These are phyloP conservation scores for Scalesia atractyloides DNA, from an alignment of 129 eudicot species.

Conservation along the genomic window DNA sequence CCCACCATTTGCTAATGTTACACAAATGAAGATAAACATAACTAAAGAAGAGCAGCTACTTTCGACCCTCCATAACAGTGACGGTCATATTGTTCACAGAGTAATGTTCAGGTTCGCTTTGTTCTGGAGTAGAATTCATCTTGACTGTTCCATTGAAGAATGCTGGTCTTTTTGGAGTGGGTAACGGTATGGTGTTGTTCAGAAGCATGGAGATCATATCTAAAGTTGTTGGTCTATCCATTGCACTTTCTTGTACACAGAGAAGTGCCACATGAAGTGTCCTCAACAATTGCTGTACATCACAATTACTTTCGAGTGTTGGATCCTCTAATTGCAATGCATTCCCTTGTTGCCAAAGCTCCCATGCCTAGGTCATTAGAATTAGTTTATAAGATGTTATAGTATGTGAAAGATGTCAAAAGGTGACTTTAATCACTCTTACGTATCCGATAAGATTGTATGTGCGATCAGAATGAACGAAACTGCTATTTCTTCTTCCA, in stretches of 20 bases:
- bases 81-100: constrained; percentile 31
- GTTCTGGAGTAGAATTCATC: neutral
- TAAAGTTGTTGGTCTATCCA: constrained; percentile 26
- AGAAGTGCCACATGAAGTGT: constrained; percentile 26
- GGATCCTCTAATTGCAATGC: constrained; percentile 15
- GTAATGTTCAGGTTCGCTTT: neutral
- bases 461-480: constrained; percentile 26
- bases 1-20: too few relatives aligned
- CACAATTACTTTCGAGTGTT: constrained; percentile 15
- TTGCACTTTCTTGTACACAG: constrained; percentile 30
- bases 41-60: neutral
- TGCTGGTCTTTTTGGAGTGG: constrained; percentile 29
- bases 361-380: constrained; percentile 22
- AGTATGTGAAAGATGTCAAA: neutral
- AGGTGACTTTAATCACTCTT: constrained; percentile 10
- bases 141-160: constrained; percentile 25
- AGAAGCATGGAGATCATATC: constrained; percentile 35
- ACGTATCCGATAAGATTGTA: constrained; percentile 44
- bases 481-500: constrained; percentile 39
- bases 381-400: neutral
- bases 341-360: constrained; percentile 24
- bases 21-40: neutral
- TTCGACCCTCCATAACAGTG: constrained; percentile 33
- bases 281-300: constrained; percentile 19
- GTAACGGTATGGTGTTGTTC: constrained; percentile 27